A percentile compares a stretch with the other conserved stretches of the same genome.
These are phyloP conservation scores for Pseudocercospora cruenta DNA, from an alignment of 2,329 filamentous ascomycete genomes.

Conservation along the genomic window DNA sequence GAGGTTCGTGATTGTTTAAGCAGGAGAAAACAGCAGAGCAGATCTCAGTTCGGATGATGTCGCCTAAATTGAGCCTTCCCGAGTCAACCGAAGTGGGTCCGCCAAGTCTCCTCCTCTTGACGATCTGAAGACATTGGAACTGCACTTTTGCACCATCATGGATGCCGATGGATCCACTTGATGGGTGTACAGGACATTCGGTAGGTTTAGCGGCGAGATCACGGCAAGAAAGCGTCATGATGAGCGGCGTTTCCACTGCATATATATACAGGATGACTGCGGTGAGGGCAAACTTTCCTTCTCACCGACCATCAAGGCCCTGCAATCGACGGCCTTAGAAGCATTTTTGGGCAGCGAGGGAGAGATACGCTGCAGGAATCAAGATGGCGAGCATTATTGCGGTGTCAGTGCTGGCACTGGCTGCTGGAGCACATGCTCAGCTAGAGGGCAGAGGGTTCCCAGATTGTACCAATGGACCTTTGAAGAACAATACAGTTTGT, in stretches of 20 bases:
- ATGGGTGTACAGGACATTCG: background rate
- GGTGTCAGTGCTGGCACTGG: slow-evolving; percentile 4
- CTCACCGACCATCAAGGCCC: background rate
- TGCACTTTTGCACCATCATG: background rate
- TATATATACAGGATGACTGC: background rate
- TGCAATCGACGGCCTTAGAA: background rate
- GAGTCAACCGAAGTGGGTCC: slow-evolving; percentile 2
- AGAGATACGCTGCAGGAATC: background rate
- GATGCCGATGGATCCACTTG: background rate
- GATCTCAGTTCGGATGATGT: background rate
- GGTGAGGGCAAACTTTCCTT: background rate
- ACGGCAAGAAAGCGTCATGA: slow-evolving; percentile 1
- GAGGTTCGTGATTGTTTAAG: too few relatives aligned
- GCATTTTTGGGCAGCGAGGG: background rate
- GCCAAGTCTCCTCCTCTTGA: slow-evolving; percentile 1
- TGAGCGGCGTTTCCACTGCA: background rate
- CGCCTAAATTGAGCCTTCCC: background rate
- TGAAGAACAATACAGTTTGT: slow-evolving; percentile 57
- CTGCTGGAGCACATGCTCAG: slow-evolving; percentile 10
- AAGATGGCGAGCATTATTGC: slow-evolving; percentile 4
- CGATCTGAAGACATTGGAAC: background rate
- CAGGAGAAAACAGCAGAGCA: too few relatives aligned
- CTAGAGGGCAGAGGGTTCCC: slow-evolving; percentile 44
- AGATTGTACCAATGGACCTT: slow-evolving; percentile 56
- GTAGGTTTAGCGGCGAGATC: slow-evolving; percentile 10